Evolutionary conservation across 2,329 filamentous ascomycete genomes (phyloP), one percentile per base, ranked within the genome.

Genomic region (Paecilomyces formosus): DNA sequence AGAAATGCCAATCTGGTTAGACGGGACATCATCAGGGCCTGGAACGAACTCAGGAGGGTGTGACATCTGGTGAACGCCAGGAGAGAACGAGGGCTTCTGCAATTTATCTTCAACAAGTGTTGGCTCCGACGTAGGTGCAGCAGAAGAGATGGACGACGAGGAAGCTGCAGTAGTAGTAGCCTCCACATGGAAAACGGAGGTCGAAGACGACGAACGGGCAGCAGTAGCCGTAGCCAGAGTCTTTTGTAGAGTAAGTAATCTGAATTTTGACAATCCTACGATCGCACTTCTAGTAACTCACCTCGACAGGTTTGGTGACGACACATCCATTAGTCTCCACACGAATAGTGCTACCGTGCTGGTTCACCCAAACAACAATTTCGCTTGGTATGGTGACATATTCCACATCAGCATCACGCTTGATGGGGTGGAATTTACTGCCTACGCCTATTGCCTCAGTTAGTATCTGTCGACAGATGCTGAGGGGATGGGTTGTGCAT

Each of bases 1-100:
- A 6, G 79, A 77, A 56, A 87, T 79, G 53, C 83, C 84, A 61
- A 78, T 70, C 26, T 61, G 57, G 22, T 55, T 60, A 2, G 18
- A 22, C 9, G 50, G 12, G 21, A 52, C 31, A 45, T 39, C 9
- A 4, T 18, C 31, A 9, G 39, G 39, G 18, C 39, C 39, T n/a
- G 15, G n/a, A 6, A 45, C 39, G 18, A 45, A 45, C 13, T 52
- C 18, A 13, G 26, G 22, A 52, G 50, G 50, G 28, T 24, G 50
- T 11, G 28, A 39, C 54, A 15, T 39, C 54, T 21, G 39, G 18
- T 45, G 39, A 45, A 3, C 39, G 8, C 15, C 9, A 18, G 15
- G 39, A n/a, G 39, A 45, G 18, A 18, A 45, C 9, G 18, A n/a
- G 1, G 39, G n/a, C n/a, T 6, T n/a, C 8, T 45, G 39, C 39